Evolutionary conservation across 768 basidiomycete genomes (phyloP).

Genomic region (Boletus sp.): DNA sequence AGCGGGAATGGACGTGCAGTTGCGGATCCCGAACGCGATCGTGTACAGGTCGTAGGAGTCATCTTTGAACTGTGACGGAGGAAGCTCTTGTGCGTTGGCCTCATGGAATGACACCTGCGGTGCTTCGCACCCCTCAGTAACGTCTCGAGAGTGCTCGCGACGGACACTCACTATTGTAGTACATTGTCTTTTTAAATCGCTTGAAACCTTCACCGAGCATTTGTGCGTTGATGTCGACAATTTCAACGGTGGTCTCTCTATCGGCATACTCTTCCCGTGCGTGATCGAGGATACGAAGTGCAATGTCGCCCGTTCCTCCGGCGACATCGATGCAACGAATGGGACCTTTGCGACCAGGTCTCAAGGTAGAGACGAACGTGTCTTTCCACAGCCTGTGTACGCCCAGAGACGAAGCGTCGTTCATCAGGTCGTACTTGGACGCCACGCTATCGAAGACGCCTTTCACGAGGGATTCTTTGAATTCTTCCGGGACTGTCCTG

Average conservation of each 20-base stretch:
- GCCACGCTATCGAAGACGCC: conserved; percentile 95
- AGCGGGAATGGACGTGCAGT: conserved; percentile 89
- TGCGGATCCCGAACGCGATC: conserved; percentile 97
- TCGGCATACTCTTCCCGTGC: conserved; percentile 88
- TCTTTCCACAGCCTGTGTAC: conserved; percentile 99
- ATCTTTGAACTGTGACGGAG: conserved; percentile 63
- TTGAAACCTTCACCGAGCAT: conserved; percentile 93
- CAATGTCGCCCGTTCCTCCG: conserved; percentile 97
- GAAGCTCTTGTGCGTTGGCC: conserved; percentile 86
- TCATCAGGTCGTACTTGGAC: conserved; percentile 95
- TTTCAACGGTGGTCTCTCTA: conserved; percentile 82
- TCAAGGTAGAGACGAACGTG: conserved; percentile 70
- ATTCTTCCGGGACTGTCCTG: conserved; percentile 78
- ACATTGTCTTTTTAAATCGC: conserved; percentile 96
- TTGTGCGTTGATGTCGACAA: conserved; percentile 92
- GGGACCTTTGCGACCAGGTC: conserved; percentile 74
- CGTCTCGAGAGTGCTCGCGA: background rate
- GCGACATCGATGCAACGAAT: conserved; percentile 91
- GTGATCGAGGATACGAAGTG: conserved; percentile 87
- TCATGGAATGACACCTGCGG: conserved; percentile 92
- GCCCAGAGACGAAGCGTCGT: conserved; percentile 97
- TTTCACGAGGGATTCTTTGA: conserved; percentile 89
- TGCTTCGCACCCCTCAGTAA: conserved; percentile 44
- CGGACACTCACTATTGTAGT: conserved; percentile 79
- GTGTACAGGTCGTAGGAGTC: conserved; percentile 95